A percentile compares a stretch with the other conserved stretches of the same genome.
Conservation (phyloP, 1,284 basidiomycete species). For the Rhodotorula mucilaginosa region DNA sequence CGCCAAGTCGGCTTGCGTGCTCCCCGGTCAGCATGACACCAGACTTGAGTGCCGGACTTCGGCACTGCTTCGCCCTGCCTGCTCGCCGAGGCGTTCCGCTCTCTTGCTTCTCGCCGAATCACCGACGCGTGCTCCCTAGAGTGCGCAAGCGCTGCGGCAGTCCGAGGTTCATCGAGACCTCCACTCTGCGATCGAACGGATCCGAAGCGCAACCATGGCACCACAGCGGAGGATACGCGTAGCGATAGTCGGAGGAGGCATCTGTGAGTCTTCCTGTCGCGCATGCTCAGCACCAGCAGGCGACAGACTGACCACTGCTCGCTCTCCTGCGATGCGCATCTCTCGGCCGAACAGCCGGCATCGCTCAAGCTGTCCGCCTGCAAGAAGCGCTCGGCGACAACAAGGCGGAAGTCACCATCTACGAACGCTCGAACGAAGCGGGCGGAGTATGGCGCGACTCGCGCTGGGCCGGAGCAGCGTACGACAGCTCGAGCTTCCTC, state of each 20-base stretch:
- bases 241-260: conserved; percentile 16
- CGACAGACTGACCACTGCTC: background rate
- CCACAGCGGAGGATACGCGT: background rate
- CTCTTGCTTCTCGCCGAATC: too few species aligned
- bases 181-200: too few species aligned
- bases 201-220: background rate
- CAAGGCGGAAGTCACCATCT: conserved; percentile 33
- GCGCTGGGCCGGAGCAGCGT: conserved; percentile 39
- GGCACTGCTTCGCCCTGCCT: too few species aligned
- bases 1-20: too few species aligned
- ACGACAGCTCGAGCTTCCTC: background rate
- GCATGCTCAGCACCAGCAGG: background rate
- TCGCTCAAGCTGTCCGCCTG: conserved; percentile 43
- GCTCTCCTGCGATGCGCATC: too few species aligned
- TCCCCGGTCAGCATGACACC: too few species aligned
- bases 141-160: too few species aligned
- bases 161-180: too few species aligned
- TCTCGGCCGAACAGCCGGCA: conserved; percentile 31
- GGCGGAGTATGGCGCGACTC: conserved; percentile 45
- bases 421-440: conserved; percentile 36
- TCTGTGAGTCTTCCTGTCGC: background rate
- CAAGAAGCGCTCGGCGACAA: conserved; percentile 37
- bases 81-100: too few species aligned
- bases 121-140: too few species aligned
- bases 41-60: too few species aligned